Conservation (phyloP, 2,329 filamentous ascomycete species). For the Botryotinia globosa region DNA sequence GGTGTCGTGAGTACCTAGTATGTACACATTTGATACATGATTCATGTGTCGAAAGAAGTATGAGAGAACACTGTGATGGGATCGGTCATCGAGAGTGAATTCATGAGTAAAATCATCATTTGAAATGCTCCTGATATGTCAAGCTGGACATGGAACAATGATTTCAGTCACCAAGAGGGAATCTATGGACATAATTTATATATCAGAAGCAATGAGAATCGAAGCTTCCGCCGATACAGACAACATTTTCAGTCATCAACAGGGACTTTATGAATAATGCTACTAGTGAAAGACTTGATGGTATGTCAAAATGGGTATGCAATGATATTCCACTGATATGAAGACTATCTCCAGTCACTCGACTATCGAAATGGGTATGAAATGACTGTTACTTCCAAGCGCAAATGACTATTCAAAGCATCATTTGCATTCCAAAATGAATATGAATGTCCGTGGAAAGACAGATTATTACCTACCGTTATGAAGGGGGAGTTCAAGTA, state of each 20-base stretch:
- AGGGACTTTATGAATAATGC: not conserved
- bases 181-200: not conserved
- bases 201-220: not conserved
- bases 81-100: not conserved
- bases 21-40: not conserved
- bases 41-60: not conserved
- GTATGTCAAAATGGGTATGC: not conserved
- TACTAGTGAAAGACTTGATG: not conserved
- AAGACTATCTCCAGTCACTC: not conserved
- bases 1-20: not conserved
- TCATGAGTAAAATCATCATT: not conserved
- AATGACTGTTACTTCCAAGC: not conserved
- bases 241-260: not conserved
- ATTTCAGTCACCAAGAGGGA: not conserved
- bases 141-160: not conserved
- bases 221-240: not conserved
- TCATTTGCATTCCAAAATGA: not conserved
- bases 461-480: not conserved
- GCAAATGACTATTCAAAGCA: not conserved
- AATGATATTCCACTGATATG: not conserved
- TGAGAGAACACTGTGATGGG: not conserved
- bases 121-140: not conserved
- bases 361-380: not conserved
- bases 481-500: not conserved
- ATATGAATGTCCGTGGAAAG: not conserved